Evolutionary conservation across 768 basidiomycete genomes (phyloP).

Genomic region (Coprinopsis marcescibilis): DNA sequence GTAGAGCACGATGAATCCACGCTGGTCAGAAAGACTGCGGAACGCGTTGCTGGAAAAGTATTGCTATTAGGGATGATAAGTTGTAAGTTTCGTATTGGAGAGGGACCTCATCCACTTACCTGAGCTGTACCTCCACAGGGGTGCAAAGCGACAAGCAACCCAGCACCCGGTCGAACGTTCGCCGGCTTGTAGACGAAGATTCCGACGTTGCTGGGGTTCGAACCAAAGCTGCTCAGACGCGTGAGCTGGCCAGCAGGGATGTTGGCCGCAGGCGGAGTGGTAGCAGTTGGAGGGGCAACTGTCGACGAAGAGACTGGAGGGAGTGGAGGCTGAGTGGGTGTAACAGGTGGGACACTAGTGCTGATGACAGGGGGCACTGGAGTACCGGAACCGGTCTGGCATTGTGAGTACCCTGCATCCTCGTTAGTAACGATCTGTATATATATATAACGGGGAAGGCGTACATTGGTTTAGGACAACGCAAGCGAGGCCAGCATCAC

Average conservation of each 20-base stretch:
- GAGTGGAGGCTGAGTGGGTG: background rate
- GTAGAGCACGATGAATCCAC: slow-evolving; percentile 50
- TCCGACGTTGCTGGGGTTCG: slow-evolving; percentile 46
- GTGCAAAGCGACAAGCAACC: slow-evolving; percentile 49
- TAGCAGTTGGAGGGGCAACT: background rate
- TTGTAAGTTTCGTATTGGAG: background rate
- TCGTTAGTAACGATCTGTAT: too few species aligned
- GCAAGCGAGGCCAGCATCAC: slow-evolving; percentile 6
- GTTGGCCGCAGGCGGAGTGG: background rate
- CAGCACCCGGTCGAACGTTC: slow-evolving; percentile 28
- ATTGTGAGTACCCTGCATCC: slow-evolving; percentile 8
- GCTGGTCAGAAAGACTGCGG: slow-evolving; percentile 42
- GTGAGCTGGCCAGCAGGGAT: slow-evolving; percentile 9
- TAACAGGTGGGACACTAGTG: background rate
- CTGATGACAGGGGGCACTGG: background rate
- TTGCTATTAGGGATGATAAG: slow-evolving; percentile 6
- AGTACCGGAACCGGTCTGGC: slow-evolving; percentile 5
- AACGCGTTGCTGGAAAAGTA: slow-evolving; percentile 45
- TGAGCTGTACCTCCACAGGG: slow-evolving; percentile 47
- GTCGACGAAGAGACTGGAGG: too few species aligned
- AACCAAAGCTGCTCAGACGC: slow-evolving; percentile 32
- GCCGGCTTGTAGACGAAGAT: slow-evolving; percentile 42
- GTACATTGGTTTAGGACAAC: slow-evolving; percentile 8
- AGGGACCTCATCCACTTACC: slow-evolving; percentile 14
- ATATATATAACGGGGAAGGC: background rate